Evolutionary conservation across 2,329 filamentous ascomycete species (phyloP), one percentile per base, ranked within the genome.

Genomic region (Dactylonectria estremocensis): DNA sequence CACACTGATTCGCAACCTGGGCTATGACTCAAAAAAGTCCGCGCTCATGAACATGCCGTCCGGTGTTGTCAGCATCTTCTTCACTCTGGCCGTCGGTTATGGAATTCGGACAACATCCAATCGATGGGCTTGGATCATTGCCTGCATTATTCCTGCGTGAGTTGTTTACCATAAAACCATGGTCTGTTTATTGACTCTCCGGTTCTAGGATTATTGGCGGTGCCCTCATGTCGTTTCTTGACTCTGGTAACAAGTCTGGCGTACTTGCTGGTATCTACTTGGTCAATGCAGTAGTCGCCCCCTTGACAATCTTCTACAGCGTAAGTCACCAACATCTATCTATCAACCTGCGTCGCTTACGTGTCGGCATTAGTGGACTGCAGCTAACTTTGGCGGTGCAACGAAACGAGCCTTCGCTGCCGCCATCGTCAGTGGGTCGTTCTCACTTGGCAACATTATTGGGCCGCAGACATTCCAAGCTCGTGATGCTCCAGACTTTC

Each of bases 1-100:
- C 2, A 88, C 86, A 5, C 77, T 89, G 11, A 88, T 89, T 65
- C 79, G 77, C 31, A 82, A 81, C 63, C 79, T 88, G 40, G 83
- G 84, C 13, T 88, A 84, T 68, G 74, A 74, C 4, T 74, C 84
- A 2, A 83, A 83, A 69, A 74, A 80, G 35, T 79, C 86, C 3
- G 86, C 87, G 2, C 78, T 89, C 6, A 84, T 89, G 75, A 88
- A 88, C 74, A 88, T 86, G 80, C 87, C 86, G 1, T 86, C 84
- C 1, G 86, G 87, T 10, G 80, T 80, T 1, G 81, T 88, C 59
- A 86, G 83, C 77, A 88, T 89, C 64, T 82, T 85, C 71, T 85
- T 85, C 66, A 86, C 85, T 0, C 74, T 88, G 0, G 70, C 86
- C 22, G 84, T 87, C 46, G 83, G 86, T 4, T 83, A 79, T 46